These are phyloP conservation scores for Blastomyces silverae DNA, from an alignment of 2,329 filamentous ascomycete species.

Conservation along the genomic window DNA sequence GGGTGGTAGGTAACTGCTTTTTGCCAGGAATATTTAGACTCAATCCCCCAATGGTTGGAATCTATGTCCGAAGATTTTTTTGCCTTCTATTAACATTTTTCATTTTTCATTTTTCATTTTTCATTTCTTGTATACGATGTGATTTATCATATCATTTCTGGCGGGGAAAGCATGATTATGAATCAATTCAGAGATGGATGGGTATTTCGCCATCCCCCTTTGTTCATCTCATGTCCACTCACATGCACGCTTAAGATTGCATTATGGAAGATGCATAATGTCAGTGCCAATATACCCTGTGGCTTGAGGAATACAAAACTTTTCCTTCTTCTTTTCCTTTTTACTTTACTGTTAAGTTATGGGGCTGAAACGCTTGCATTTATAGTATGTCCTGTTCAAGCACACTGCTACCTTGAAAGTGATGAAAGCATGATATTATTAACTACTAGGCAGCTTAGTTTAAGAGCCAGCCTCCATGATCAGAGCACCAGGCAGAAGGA, in stretches of 20 bases:
- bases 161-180: not conserved
- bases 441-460: not conserved
- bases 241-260: not conserved
- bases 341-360: too few species aligned
- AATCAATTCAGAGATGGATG: not conserved
- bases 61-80: too few species aligned
- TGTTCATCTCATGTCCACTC: not conserved
- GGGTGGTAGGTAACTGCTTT: not conserved
- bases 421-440: not conserved
- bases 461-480: not conserved
- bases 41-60: not conserved
- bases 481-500: too few species aligned
- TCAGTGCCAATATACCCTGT: not conserved
- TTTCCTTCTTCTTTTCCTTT: too few species aligned
- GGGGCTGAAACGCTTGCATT: too few species aligned
- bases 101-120: not conserved
- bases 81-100: not conserved
- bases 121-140: not conserved
- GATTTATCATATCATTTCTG: not conserved
- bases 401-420: too few species aligned
- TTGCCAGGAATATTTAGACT: not conserved
- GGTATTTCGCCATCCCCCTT: too few species aligned
- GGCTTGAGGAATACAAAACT: not conserved
- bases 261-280: not conserved
- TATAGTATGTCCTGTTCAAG: too few species aligned